These are phyloP conservation scores for Craterostigma plantagineum DNA, from an alignment of 257 asterid species.

Conservation along the genomic window DNA sequence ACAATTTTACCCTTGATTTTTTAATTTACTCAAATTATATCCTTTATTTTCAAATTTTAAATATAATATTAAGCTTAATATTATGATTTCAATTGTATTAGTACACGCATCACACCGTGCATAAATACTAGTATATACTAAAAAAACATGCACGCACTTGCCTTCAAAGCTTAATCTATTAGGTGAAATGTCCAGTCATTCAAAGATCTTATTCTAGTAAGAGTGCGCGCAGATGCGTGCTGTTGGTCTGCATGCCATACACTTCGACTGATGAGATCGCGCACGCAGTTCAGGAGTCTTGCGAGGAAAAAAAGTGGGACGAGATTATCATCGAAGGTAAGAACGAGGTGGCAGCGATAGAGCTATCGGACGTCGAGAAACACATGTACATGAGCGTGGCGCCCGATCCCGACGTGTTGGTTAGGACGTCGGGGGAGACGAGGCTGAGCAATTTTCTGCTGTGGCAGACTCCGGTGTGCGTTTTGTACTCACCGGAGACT, in stretches of 20 bases:
- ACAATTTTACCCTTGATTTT: too few relatives aligned
- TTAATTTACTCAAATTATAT: too few relatives aligned
- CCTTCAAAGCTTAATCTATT: too few relatives aligned
- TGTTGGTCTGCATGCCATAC: conserved; percentile 31
- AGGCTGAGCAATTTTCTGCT: conserved; percentile 50
- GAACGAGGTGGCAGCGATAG: conserved; percentile 11
- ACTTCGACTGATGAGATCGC: conserved; percentile 35
- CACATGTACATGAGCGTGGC: conserved; percentile 49
- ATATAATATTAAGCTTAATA: too few relatives aligned
- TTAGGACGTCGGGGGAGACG: conserved; percentile 34
- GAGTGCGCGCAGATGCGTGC: conserved; percentile 4
- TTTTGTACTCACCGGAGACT: conserved; percentile 41
- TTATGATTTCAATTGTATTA: too few relatives aligned
- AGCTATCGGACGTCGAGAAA: conserved; percentile 39
- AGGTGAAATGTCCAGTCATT: too few relatives aligned
- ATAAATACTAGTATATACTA: too few relatives aligned
- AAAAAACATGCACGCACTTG: too few relatives aligned
- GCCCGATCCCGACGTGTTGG: conserved; percentile 55
- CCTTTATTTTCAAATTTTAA: too few relatives aligned
- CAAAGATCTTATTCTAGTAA: too few relatives aligned
- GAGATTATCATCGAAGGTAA: conserved; percentile 7
- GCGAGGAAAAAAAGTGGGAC: conserved; percentile 9
- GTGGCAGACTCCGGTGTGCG: conserved; percentile 53
- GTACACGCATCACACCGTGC: too few relatives aligned
- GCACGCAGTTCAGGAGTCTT: conserved; percentile 25